Evolutionary conservation across 768 basidiomycete genomes (phyloP).

Genomic region (Paxillus rubicundulus): DNA sequence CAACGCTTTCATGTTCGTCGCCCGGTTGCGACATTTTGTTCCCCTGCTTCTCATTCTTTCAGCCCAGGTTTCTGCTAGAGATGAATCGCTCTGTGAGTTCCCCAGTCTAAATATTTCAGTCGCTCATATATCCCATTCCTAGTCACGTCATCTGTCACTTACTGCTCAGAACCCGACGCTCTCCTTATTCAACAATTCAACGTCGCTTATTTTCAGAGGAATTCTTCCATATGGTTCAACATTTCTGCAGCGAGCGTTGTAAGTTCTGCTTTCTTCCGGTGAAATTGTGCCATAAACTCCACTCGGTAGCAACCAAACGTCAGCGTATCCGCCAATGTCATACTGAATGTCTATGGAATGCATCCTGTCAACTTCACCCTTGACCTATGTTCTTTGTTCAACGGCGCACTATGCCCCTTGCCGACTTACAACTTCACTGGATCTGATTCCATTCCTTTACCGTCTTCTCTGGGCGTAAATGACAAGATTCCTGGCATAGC

Average conservation of each 20-base stretch:
- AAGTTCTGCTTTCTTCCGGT: slow-evolving; percentile 31
- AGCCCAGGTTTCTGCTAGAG: slow-evolving; percentile 43
- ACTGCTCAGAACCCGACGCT: slow-evolving; percentile 77
- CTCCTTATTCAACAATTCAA: slow-evolving; percentile 80
- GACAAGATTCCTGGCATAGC: slow-evolving; percentile 73
- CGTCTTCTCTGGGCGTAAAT: slow-evolving; percentile 53
- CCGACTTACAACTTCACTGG: slow-evolving; percentile 89
- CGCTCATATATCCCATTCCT: slow-evolving; percentile 5
- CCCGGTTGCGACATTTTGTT: slow-evolving; percentile 66
- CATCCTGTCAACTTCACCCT: slow-evolving; percentile 80
- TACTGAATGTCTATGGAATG: slow-evolving; percentile 87
- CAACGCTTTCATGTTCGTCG: slow-evolving; percentile 61
- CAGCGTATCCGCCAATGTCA: slow-evolving; percentile 77
- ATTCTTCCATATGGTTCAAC: slow-evolving; percentile 78
- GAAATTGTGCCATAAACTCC: slow-evolving; percentile 14
- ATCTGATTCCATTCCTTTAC: slow-evolving; percentile 64
- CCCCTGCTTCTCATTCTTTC: slow-evolving; percentile 40
- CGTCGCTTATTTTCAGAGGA: slow-evolving; percentile 64
- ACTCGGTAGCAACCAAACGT: slow-evolving; percentile 60
- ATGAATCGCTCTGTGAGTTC: slow-evolving; percentile 61
- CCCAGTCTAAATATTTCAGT: slow-evolving; percentile 3
- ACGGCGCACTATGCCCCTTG: slow-evolving; percentile 79
- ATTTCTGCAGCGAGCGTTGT: slow-evolving; percentile 86
- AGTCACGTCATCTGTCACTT: slow-evolving; percentile 89
- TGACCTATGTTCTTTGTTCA: slow-evolving; percentile 76